A percentile compares a stretch with the other conserved stretches of the same genome.
These are phyloP conservation scores for Hericium coralloides DNA, from an alignment of 768 basidiomycete genomes.

Conservation along the genomic window DNA sequence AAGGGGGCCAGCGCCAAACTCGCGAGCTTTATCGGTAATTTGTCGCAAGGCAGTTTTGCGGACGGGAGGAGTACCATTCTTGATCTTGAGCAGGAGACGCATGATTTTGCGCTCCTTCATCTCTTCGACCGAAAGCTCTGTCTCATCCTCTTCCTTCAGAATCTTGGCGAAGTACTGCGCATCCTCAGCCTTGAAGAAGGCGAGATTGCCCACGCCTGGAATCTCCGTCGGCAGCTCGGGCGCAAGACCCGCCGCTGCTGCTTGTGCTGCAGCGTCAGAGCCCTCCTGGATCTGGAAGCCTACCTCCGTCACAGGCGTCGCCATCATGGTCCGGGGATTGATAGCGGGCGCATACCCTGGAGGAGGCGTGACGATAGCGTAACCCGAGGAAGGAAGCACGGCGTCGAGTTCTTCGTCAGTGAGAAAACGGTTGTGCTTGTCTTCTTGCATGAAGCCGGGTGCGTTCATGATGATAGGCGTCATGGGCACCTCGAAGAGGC, in stretches of 20 bases:
- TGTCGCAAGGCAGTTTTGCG: conserved; percentile 96
- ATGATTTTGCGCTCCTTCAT: conserved; percentile 99
- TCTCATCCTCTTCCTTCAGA: conserved; percentile 91
- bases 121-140: conserved; percentile 86
- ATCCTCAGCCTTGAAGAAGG: conserved; percentile 98
- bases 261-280: conserved; percentile 80
- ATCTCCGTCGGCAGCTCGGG: conserved; percentile 96
- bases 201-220: conserved; percentile 92
- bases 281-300: conserved; percentile 96
- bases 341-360: conserved; percentile 83
- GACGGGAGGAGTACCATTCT: conserved; percentile 98
- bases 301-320: conserved; percentile 41
- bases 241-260: conserved; percentile 86
- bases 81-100: conserved; percentile 95
- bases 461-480: conserved; percentile 83
- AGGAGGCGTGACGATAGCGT: conserved; percentile 88
- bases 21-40: conserved; percentile 98
- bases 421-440: conserved; percentile 94
- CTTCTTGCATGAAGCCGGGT: conserved; percentile 75
- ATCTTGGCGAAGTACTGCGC: conserved; percentile 98
- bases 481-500: conserved; percentile 52
- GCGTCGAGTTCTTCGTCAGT: conserved; percentile 94
- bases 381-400: conserved; percentile 78
- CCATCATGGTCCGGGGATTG: conserved; percentile 43
- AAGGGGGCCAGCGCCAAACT: conserved; percentile 94